These are phyloP conservation scores for Mycena polygramma DNA, from an alignment of 768 basidiomycete genomes.

Conservation along the genomic window DNA sequence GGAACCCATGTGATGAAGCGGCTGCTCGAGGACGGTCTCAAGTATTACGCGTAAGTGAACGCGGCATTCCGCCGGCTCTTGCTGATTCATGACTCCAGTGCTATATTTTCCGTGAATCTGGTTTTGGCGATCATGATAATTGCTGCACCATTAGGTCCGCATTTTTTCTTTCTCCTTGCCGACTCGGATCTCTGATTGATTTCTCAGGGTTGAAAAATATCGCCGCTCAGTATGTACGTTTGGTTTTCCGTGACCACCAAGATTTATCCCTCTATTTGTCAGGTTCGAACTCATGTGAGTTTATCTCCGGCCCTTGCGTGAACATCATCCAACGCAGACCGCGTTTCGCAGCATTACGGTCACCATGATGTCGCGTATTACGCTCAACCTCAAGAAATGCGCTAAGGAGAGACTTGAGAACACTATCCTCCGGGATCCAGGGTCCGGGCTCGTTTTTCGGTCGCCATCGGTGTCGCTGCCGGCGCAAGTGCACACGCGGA, in stretches of 20 bases:
- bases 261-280: too few species aligned
- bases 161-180: background rate
- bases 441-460: background rate
- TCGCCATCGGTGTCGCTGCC: too few species aligned
- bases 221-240: constrained; percentile 58
- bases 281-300: constrained; percentile 59
- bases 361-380: constrained; percentile 78
- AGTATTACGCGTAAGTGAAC: constrained; percentile 57
- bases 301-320: background rate
- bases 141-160: constrained; percentile 48
- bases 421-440: background rate
- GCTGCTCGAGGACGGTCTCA: constrained; percentile 59
- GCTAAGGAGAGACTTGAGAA: background rate
- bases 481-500: too few species aligned
- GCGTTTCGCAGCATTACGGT: constrained; percentile 43
- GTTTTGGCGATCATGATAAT: constrained; percentile 62
- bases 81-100: constrained; percentile 42
- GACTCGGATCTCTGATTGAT: background rate
- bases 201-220: constrained; percentile 56
- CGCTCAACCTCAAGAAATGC: constrained; percentile 66
- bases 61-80: too few species aligned
- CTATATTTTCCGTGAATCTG: constrained; percentile 59
- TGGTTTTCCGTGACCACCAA: background rate
- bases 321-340: background rate
- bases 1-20: constrained; percentile 56